These are phyloP conservation scores for Monilinia polystroma DNA, from an alignment of 2,329 filamentous ascomycete genomes.

Conservation along the genomic window DNA sequence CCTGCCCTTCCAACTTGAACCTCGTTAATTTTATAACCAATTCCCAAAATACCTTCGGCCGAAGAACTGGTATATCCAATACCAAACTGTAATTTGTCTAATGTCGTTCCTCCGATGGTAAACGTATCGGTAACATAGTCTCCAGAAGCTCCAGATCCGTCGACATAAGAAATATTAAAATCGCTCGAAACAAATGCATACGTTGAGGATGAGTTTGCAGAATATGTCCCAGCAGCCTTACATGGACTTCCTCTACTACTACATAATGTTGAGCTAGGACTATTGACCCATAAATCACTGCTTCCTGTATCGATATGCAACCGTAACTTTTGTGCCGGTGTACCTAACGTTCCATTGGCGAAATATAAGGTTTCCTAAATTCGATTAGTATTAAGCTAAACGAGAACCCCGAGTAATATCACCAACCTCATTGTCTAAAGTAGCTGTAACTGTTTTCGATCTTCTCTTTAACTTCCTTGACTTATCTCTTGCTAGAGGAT, in stretches of 20 bases:
- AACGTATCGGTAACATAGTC: slow-evolving; percentile 80
- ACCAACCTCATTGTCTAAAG: slow-evolving; percentile 56
- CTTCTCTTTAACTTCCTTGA: slow-evolving; percentile 48
- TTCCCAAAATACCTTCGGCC: slow-evolving; percentile 74
- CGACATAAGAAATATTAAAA: slow-evolving; percentile 87
- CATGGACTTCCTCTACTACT: slow-evolving; percentile 52
- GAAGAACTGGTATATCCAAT: slow-evolving; percentile 64
- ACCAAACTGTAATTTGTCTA: slow-evolving; percentile 67
- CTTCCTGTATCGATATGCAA: slow-evolving; percentile 68
- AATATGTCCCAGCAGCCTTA: slow-evolving; percentile 62
- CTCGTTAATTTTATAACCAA: slow-evolving; percentile 80
- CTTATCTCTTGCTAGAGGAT: slow-evolving; percentile 38
- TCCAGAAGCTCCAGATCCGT: slow-evolving; percentile 73
- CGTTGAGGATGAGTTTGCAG: slow-evolving; percentile 69
- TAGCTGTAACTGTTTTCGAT: slow-evolving; percentile 46
- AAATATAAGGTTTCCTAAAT: slow-evolving; percentile 61
- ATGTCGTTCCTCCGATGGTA: slow-evolving; percentile 52
- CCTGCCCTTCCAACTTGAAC: slow-evolving; percentile 63
- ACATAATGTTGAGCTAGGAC: slow-evolving; percentile 61
- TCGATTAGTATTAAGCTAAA: slow-evolving; percentile 30
- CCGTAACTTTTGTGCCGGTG: slow-evolving; percentile 56
- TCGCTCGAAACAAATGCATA: slow-evolving; percentile 70
- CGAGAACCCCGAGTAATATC: background rate
- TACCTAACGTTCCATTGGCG: slow-evolving; percentile 62
- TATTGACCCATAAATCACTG: slow-evolving; percentile 71